A percentile compares a stretch with the other conserved stretches of the same genome.
These are phyloP conservation scores for Camellia granthamiana DNA, from an alignment of 148 eudicot species.

Conservation along the genomic window DNA sequence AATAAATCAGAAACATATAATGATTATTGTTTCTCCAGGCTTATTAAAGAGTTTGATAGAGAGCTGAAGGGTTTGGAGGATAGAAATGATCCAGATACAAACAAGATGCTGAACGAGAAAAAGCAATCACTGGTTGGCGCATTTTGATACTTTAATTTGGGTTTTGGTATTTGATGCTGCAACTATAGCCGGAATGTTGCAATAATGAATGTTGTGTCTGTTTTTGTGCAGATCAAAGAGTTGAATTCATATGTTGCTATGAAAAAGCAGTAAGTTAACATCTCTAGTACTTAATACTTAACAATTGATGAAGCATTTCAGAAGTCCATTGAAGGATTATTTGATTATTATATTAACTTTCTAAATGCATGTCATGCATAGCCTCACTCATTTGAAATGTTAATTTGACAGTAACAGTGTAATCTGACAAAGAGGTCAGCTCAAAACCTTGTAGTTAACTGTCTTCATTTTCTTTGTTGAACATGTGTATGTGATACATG, in stretches of 20 bases:
- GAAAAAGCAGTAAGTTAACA: slow-evolving; percentile 82
- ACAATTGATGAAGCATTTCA: neutral
- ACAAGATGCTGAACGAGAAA: slow-evolving; percentile 70
- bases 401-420: neutral
- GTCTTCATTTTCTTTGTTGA: neutral
- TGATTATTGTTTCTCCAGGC: slow-evolving; percentile 44
- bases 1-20: neutral
- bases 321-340: neutral
- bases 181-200: slow-evolving; percentile 7
- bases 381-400: neutral
- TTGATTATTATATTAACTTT: neutral
- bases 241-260: slow-evolving; percentile 86
- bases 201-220: slow-evolving; percentile 9
- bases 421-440: neutral
- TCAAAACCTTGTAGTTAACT: neutral
- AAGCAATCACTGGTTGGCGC: slow-evolving; percentile 82
- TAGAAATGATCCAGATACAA: slow-evolving; percentile 66
- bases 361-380: neutral
- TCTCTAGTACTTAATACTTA: neutral
- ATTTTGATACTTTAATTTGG: slow-evolving; percentile 6
- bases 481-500: neutral
- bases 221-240: slow-evolving; percentile 75
- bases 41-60: slow-evolving; percentile 92
- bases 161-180: slow-evolving; percentile 3
- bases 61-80: slow-evolving; percentile 68